Base-by-base conservation (phyloP, 306 rosid species). In the Urtica urens region DNA sequence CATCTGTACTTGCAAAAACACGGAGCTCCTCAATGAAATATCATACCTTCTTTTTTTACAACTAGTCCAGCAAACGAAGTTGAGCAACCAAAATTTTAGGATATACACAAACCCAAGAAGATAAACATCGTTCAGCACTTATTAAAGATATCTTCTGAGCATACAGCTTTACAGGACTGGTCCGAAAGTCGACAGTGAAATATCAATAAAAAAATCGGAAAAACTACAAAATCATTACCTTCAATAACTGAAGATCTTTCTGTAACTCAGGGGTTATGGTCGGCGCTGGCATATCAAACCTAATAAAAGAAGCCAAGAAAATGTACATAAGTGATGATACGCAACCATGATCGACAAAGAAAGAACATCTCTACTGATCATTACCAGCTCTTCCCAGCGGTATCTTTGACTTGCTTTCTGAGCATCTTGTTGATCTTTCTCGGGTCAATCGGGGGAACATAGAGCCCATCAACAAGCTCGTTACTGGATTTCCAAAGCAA, bases 241-340 rank as follows among this genome's bases (percentile, higher is more conserved):
- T 81, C 50, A 81, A 66, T 47, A 88, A 41, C 26, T 79, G 75
- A 34, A 83, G 59, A 60, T 88, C 93, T 51, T 60, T 83, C 57
- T 76, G 75, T 53, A 88, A 49, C 66, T 81, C 96, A 0, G 86
- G 95, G 49, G 86, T 88, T 26, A 83, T 66, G 25, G 86, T 78
- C 55, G 65, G 81, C 12, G 96, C 93, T 28, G 93, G 78, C 96
- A 83, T 76, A 56, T 80, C 80, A 61, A 80, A 81, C 96, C 94
- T 88, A 55, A 31, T 58, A 17, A 27, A 26, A n/a, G n/a, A 46
- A 27, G 38, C 14, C 37, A 48, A 58, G 45, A 51, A 52, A 20
- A 27, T 10, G n/a, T 35, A 5, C 50, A 8, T 16, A 37, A 23
- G 20, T 33, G 49, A 46, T 20, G 21, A 51, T 17, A 15, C 62